Base-by-base conservation (phyloP, 2,329 filamentous ascomycete genomes). In the Clonostachys chloroleuca region DNA sequence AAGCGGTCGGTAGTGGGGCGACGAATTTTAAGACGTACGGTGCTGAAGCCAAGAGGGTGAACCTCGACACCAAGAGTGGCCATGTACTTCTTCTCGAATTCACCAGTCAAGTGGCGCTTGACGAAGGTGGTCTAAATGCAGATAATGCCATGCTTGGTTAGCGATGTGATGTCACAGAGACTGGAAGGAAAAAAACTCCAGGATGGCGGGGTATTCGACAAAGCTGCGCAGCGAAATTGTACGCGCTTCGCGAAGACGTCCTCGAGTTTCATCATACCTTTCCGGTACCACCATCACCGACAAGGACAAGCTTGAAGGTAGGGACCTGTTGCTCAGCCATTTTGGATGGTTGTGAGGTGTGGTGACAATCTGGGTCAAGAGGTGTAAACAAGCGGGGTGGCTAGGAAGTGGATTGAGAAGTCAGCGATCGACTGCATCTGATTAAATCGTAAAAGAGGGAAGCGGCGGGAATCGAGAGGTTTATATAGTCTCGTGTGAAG, bases 61-160 rank as follows among this genome's bases (percentile, higher is more conserved):
- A 99, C 94, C 74, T 99, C 94, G 70, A 99, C 94, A 87, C 94
- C 94, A 57, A 99, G 89, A 51, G 94, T 99, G 64, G 94, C 94
- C 73, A 99, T 97, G 80, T 99, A 99, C 81, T 97, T 99, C 88
- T 99, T 99, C 80, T 99, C 94, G 70, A 99, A 99, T 74, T 99
- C 94, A 72, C 94, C 94, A 68, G 94, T 99, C 84, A 97, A 84
- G 78, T 99, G 94, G 69, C 94, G 94, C 87, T 99, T 99, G 82
- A 99, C 94, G 75, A 99, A 99, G 69, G 94, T 99, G 71, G 94
- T 99, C 94, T 99, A 67, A 33, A 43, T 49, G 43, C 8, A 30
- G 24, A 30, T 30, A 30, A 30, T 10, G 20, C 8, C 33, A 20
- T 16, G 34, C 13, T 39, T 24, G 7, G 47, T 49, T 46, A 49